Conservation (phyloP, 1,139 yeast genomes). For the Wickerhamomyces sp. region DNA sequence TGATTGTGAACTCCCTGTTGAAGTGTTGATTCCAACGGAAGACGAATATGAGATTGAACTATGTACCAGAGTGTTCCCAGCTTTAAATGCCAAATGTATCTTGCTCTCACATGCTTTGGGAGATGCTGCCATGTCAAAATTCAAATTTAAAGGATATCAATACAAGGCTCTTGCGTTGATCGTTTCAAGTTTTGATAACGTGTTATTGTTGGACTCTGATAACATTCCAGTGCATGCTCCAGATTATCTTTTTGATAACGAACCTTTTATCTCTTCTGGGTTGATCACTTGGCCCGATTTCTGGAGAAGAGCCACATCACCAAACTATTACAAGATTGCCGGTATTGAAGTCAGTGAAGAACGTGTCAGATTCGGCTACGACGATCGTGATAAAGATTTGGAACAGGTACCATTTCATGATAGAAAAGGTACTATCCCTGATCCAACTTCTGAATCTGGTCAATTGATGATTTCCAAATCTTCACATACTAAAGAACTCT, state of each 20-base stretch:
- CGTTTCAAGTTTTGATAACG: constrained; percentile 72
- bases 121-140: constrained; percentile 34
- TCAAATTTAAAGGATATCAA: constrained; percentile 67
- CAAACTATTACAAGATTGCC: constrained; percentile 62
- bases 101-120: constrained; percentile 55
- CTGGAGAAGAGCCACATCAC: constrained; percentile 73
- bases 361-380: constrained; percentile 32
- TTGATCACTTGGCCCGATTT: constrained; percentile 79
- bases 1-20: constrained; percentile 68
- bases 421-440: constrained; percentile 66
- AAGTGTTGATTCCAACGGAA: constrained; percentile 64
- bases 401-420: constrained; percentile 56
- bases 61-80: constrained; percentile 62
- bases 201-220: constrained; percentile 74
- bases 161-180: constrained; percentile 73
- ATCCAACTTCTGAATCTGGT: constrained; percentile 77
- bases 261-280: constrained; percentile 51
- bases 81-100: constrained; percentile 65
- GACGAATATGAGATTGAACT: constrained; percentile 67
- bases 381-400: constrained; percentile 28
- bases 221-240: constrained; percentile 60
- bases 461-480: constrained; percentile 67
- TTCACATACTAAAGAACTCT: constrained; percentile 57
- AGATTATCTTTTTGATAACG: constrained; percentile 46
- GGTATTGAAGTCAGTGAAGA: constrained; percentile 38